Evolutionary conservation across 192 early-diverging fungal genomes (phyloP), one percentile per base, ranked within the genome.

Genomic region (Rhizophlyctis rosea): DNA sequence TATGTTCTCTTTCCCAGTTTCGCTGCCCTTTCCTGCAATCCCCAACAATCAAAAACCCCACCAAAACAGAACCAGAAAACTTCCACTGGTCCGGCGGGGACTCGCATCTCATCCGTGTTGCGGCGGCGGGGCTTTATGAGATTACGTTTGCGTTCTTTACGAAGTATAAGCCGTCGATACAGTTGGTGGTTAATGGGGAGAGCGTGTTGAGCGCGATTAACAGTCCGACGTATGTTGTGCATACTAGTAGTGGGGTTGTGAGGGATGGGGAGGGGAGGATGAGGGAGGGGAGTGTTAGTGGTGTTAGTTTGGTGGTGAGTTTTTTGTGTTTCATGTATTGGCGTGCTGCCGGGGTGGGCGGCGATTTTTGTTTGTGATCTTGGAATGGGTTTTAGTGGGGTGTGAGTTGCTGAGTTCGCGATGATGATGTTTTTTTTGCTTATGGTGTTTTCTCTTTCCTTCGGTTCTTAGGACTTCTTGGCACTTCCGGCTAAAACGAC

Each of bases 161-260:
- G 29, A 70, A 65, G 34, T 51, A 57, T 44, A 64, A 67, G 44
- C 78, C 79, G 39, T 72, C 76, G 9, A 59, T 83, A 30, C 73
- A 81, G 57, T 27, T 83, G 1, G 67, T 81, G 14, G 75, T 83
- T 23, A 81, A 83, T 59, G 78, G 76, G n/a, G 81, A 82, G 55
- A 72, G 76, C 16, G 81, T 82, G 13, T 29, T 82, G 50, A 76
- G 73, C 14, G 78, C 78, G 21, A 68, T 82, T 47, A 74, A 82
- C 53, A 65, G 78, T 30, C 76, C 81, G 21, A 68, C 73, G 13
- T 82, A 81, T 55, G 67, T 76, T 2, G 78, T 82, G 0, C 73
- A 73, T 39, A 76, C 79, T 49, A 66, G 64, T 31, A 64, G 58
- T 25, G 79, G 79, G n/a, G 71, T 71, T 47, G 63, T 81, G 7